Evolutionary conservation across 768 basidiomycete genomes (phyloP).

Genomic region (Pisolithus orientalis): DNA sequence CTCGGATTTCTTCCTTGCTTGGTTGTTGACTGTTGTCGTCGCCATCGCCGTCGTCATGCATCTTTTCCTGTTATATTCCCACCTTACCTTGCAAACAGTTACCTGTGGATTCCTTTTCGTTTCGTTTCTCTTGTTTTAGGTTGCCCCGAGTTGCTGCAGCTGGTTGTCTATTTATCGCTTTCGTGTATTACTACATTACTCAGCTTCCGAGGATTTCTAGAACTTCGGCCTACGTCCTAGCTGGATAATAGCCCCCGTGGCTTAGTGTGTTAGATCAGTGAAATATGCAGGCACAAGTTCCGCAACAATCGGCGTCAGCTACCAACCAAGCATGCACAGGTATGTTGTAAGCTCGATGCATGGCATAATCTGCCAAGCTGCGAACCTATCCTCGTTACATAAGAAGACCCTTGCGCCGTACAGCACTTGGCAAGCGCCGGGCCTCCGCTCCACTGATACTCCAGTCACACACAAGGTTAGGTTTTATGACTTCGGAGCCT

Average conservation of each 20-base stretch:
- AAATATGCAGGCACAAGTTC: no score
- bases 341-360: no score
- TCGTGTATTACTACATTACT: conserved; percentile 27
- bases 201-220: conserved; percentile 2
- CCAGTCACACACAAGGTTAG: neutral
- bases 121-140: conserved; percentile 15
- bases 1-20: neutral
- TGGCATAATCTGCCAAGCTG: no score
- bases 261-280: no score
- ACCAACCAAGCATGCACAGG: no score
- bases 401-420: no score
- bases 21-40: conserved; percentile 1
- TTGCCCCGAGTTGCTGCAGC: conserved; percentile 8
- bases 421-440: no score
- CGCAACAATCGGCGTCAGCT: no score
- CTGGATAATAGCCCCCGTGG: neutral
- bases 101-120: conserved; percentile 13
- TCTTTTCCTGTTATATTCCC: conserved; percentile 16
- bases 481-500: neutral
- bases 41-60: neutral
- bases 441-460: no score
- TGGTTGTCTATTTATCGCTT: conserved; percentile 31
- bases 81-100: conserved; percentile 24
- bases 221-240: neutral
- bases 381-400: no score